phyloP scores from a whole-genome alignment of 2,329 filamentous ascomycete species.

The Fusarium musae region DNA sequence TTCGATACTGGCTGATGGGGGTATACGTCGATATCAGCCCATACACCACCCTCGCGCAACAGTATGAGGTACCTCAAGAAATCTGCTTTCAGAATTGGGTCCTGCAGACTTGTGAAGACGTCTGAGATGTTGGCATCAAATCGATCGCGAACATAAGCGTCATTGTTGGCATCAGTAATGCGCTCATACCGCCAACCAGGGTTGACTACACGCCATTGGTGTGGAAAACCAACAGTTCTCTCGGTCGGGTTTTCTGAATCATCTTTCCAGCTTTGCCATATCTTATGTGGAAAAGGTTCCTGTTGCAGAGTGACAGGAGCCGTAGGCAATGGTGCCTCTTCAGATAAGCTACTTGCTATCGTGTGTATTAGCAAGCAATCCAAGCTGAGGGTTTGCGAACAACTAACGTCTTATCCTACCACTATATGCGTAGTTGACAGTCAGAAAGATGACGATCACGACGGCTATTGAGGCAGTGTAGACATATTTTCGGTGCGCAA shows the following conservation, averaged over 20 bases:
- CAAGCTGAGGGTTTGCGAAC: neutral
- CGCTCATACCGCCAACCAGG: constrained; percentile 45
- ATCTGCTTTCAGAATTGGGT: constrained; percentile 66
- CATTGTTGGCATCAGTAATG: constrained; percentile 43
- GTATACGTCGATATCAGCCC: constrained; percentile 74
- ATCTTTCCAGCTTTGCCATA: constrained; percentile 49
- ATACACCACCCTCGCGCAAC: constrained; percentile 76
- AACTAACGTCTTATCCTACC: constrained; percentile 9
- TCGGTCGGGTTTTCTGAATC: constrained; percentile 44
- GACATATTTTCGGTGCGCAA: constrained; percentile 6
- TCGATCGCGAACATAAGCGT: constrained; percentile 67
- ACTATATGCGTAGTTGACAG: constrained; percentile 22
- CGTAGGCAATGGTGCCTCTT: neutral
- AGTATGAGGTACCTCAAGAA: constrained; percentile 71
- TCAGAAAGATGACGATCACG: constrained; percentile 8
- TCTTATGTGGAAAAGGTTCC: constrained; percentile 39
- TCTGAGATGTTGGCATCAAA: constrained; percentile 68
- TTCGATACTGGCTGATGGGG: constrained; percentile 72
- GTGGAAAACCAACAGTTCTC: constrained; percentile 44
- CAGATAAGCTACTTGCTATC: neutral
- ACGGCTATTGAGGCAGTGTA: constrained; percentile 4
- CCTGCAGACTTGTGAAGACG: constrained; percentile 59
- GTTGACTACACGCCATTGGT: constrained; percentile 40
- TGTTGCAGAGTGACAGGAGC: neutral
- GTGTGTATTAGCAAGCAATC: neutral